Evolutionary conservation across 805 yeast species (phyloP), one percentile per base, ranked within the genome.

Genomic region (Teunomyces lycoperdinae): DNA sequence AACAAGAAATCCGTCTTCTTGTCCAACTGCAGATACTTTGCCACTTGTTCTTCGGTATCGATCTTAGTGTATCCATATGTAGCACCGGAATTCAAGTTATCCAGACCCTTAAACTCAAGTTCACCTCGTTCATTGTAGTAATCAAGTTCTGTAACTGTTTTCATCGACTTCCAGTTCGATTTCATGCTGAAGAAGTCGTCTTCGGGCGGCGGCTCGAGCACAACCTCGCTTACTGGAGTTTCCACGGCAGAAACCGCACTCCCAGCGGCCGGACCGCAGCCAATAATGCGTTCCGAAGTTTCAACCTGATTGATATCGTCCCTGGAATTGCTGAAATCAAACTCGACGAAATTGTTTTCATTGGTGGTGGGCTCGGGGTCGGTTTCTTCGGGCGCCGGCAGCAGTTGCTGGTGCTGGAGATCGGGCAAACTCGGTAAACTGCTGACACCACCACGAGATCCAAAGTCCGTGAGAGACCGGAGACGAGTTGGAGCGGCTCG

Each of bases 21-120:
- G 57, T 80, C 77, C 58, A 80, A 66, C 49, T 71, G 72, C 13
- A 70, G 61, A 51, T 86, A 87, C 53, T 84, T 81, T 16, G 84
- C 84, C 6, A 90, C 89, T 61, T 94, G 97, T 53, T 85, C 89
- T 56, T 88, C 94, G 1, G 84, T 87, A 27, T 89, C 89, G 7
- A 94, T 85, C 58, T 95, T 85, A 0, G 98, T 94, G 63, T 94
- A 94, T 0, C 96, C 92, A 24, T 74, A 80, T 35, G 79, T 5
- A 20, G 24, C 24, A 20, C 24, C 24, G 1, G 24, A 20, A 20
- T 20, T 20, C 24, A 20, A 20, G 24, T 20, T 20, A 20, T 20
- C 24, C 24, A 20, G 24, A 20, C 24, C 24, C 4, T 60, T 52
- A 20, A 81, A 71, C 43, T 83, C 78, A 20, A 83, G 67, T 48